These are phyloP conservation scores for Fistulifera pelliculosa DNA, from an alignment of 108 stramenopile genomes.

Conservation along the genomic window DNA sequence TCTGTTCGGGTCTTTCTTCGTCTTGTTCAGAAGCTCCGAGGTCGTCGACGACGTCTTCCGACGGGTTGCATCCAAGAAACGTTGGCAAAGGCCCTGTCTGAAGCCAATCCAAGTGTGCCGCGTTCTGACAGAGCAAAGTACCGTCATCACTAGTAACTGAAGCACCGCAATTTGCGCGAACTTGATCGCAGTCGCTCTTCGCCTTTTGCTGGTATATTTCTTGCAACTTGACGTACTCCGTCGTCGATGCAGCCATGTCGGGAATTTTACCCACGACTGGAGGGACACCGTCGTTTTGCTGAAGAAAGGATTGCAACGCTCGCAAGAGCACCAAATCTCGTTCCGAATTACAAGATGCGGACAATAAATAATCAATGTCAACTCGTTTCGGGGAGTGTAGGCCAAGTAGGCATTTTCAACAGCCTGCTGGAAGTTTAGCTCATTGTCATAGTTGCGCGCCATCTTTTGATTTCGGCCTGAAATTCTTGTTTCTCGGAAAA, in stretches of 20 bases:
- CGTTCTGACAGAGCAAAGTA: slow-evolving; percentile 64
- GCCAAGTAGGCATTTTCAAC: slow-evolving; percentile 68
- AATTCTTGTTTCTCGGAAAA: slow-evolving; percentile 81
- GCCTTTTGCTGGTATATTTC: slow-evolving; percentile 65
- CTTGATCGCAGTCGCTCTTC: slow-evolving; percentile 36
- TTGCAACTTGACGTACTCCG: slow-evolving; percentile 75
- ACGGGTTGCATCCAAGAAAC: slow-evolving; percentile 34
- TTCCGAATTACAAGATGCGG: slow-evolving; percentile 3
- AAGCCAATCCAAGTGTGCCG: slow-evolving; percentile 47
- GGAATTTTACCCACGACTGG: slow-evolving; percentile 86
- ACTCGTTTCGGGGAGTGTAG: slow-evolving; percentile 38
- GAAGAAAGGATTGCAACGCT: slow-evolving; percentile 48
- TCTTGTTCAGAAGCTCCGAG: slow-evolving; percentile 36
- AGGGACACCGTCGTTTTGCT: slow-evolving; percentile 36
- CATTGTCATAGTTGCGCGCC: slow-evolving; percentile 49
- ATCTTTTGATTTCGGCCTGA: slow-evolving; percentile 33
- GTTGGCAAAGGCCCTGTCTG: slow-evolving; percentile 33
- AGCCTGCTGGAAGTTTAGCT: slow-evolving; percentile 87
- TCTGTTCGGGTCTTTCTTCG: slow-evolving; percentile 65
- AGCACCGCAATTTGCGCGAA: slow-evolving; percentile 10
- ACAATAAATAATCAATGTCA: too few species aligned
- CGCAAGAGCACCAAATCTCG: slow-evolving; percentile 1
- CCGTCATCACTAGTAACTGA: slow-evolving; percentile 49
- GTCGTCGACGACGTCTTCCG: slow-evolving; percentile 33
- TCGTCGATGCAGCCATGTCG: slow-evolving; percentile 88